phyloP scores from a whole-genome alignment of 805 yeast genomes.

The Yarrowia keelungensis region DNA sequence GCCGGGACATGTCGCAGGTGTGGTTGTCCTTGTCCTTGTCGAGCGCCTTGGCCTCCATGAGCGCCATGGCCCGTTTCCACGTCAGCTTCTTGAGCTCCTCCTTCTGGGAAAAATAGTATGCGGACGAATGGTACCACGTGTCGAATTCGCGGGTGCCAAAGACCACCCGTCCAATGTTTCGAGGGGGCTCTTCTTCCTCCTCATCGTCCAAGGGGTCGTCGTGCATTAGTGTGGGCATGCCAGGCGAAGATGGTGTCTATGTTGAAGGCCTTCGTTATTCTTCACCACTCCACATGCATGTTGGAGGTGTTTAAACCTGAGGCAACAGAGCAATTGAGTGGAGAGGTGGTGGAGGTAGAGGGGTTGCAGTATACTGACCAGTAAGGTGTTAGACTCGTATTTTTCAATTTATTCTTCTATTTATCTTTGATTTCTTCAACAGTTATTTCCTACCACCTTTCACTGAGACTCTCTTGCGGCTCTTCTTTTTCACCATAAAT shows the following conservation, averaged over 20 bases:
- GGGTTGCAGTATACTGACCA: too few relatives aligned
- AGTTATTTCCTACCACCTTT: background rate
- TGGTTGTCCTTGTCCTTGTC: constrained; percentile 38
- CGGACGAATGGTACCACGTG: constrained; percentile 90
- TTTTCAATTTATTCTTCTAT: too few relatives aligned
- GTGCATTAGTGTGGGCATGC: constrained; percentile 13
- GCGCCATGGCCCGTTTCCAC: constrained; percentile 43
- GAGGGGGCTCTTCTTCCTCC: constrained; percentile 39
- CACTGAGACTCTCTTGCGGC: background rate
- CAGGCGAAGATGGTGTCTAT: constrained; percentile 21
- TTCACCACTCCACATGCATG: constrained; percentile 14
- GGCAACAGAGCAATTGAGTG: too few relatives aligned
- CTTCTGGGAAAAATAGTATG: constrained; percentile 61
- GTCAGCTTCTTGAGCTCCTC: constrained; percentile 36
- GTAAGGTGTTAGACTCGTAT: too few relatives aligned
- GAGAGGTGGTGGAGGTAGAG: too few relatives aligned
- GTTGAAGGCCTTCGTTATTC: constrained; percentile 1
- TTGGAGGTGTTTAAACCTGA: background rate
- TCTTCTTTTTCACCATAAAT: background rate
- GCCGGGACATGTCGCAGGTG: constrained; percentile 30
- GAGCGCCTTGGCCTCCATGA: constrained; percentile 54
- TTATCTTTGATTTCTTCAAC: too few relatives aligned
- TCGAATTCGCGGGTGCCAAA: constrained; percentile 73
- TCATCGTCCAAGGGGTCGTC: constrained; percentile 32
- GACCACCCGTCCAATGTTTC: constrained; percentile 70